Conservation (phyloP, 805 yeast genomes). For the Yarrowia sp. region DNA sequence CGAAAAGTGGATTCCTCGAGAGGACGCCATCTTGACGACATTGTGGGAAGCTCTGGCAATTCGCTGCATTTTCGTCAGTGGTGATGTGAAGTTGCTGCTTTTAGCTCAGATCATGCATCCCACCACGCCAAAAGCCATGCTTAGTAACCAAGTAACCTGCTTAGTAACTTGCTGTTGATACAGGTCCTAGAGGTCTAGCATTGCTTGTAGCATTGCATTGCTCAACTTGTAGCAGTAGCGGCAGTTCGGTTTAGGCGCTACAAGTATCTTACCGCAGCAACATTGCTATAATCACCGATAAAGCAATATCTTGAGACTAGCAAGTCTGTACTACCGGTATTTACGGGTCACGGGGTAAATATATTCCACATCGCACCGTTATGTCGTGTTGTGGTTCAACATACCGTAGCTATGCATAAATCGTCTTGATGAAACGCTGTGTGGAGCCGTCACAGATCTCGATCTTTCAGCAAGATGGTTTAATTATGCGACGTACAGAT, state of each 20-base stretch:
- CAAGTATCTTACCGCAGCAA: no score
- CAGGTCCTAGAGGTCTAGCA: no score
- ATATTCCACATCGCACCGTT: no score
- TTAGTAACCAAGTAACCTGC: background rate
- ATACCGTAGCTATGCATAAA: background rate
- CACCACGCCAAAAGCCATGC: background rate
- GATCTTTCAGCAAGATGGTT: background rate
- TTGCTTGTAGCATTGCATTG: no score
- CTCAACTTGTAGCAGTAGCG: no score
- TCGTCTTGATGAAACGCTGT: background rate
- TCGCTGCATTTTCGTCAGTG: background rate
- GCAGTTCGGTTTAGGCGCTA: no score
- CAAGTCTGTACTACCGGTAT: no score
- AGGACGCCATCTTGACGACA: background rate
- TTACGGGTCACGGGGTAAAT: no score
- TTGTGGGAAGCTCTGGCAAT: background rate
- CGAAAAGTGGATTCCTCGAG: conserved; percentile 11
- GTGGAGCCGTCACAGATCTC: background rate
- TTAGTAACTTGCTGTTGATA: no score
- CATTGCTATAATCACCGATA: no score
- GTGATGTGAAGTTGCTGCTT: background rate
- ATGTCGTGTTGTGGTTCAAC: no score
- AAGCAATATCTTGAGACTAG: no score
- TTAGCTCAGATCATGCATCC: background rate
- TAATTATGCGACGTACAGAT: conserved; percentile 11